phyloP scores from a whole-genome alignment of 2,329 filamentous ascomycete genomes.

The Phyllosticta citrichinensis region DNA sequence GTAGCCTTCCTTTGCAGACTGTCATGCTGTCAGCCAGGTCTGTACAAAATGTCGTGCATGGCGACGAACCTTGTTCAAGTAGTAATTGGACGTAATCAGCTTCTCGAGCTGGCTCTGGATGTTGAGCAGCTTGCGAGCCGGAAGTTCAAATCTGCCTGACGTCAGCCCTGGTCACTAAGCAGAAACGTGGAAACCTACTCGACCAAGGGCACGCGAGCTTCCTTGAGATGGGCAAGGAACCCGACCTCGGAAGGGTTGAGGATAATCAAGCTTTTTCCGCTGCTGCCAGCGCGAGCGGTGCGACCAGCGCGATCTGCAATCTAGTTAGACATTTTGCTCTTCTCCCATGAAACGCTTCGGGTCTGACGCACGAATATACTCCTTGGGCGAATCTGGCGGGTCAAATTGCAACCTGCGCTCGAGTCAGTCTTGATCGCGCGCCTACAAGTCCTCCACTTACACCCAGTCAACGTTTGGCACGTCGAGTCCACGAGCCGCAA shows the following conservation, averaged over 20 bases:
- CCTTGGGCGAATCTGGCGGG: constrained; percentile 72
- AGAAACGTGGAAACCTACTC: constrained; percentile 38
- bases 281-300: constrained; percentile 73
- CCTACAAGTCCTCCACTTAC: neutral
- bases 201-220: constrained; percentile 82
- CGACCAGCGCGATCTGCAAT: constrained; percentile 68
- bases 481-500: constrained; percentile 88
- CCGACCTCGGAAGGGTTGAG: constrained; percentile 85
- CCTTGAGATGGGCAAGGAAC: constrained; percentile 84
- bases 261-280: constrained; percentile 87
- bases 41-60: constrained; percentile 22
- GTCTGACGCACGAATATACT: constrained; percentile 51
- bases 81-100: constrained; percentile 91
- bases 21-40: neutral
- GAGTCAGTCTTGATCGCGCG: neutral
- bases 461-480: constrained; percentile 96
- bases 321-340: neutral
- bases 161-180: neutral
- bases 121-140: constrained; percentile 81
- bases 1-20: constrained; percentile 10
- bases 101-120: constrained; percentile 69
- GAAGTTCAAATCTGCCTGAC: constrained; percentile 62
- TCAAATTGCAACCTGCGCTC: constrained; percentile 64
- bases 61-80: constrained; percentile 69
- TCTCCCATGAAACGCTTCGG: neutral